Evolutionary conservation across 169 alveolate species (phyloP).

Genomic region (Plasmodium fragile): DNA sequence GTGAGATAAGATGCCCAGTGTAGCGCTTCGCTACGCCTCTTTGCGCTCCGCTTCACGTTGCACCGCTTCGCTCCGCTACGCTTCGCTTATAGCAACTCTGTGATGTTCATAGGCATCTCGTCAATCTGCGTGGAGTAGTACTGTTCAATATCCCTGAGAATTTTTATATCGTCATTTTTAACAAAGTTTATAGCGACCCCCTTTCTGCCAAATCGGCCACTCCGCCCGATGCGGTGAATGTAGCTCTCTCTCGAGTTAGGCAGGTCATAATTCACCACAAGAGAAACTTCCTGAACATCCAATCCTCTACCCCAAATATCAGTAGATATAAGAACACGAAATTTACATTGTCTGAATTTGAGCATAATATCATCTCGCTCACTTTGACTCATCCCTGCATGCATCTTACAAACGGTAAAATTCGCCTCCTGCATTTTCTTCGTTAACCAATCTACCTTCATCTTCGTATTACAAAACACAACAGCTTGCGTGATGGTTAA

Average conservation of each 20-base stretch:
- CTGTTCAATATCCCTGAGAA: conserved; percentile 96
- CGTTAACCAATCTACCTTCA: conserved; percentile 96
- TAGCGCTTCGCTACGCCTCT: background rate
- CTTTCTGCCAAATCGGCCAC: conserved; percentile 99
- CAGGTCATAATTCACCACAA: conserved; percentile 99
- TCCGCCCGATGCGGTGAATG: conserved; percentile 99
- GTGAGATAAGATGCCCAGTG: too few species aligned
- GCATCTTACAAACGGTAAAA: conserved; percentile 97
- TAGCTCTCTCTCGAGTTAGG: conserved; percentile 97
- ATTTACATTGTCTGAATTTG: conserved; percentile 98
- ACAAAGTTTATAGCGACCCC: conserved; percentile 99
- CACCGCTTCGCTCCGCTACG: too few species aligned
- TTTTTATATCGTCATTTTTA: conserved; percentile 94
- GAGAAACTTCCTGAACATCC: conserved; percentile 98
- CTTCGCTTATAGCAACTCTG: conserved; percentile 81
- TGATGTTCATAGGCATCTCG: conserved; percentile 98
- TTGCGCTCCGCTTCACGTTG: background rate
- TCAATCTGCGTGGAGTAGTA: conserved; percentile 99
- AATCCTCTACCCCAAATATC: conserved; percentile 99
- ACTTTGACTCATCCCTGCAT: conserved; percentile 98
- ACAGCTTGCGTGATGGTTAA: conserved; percentile 98
- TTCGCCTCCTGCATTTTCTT: conserved; percentile 96
- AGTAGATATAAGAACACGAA: conserved; percentile 98
- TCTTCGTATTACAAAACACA: conserved; percentile 98
- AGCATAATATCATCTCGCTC: conserved; percentile 98